Evolutionary conservation across 495 filamentous ascomycete genomes (phyloP).

Genomic region (Barbatosphaeria neglecta): DNA sequence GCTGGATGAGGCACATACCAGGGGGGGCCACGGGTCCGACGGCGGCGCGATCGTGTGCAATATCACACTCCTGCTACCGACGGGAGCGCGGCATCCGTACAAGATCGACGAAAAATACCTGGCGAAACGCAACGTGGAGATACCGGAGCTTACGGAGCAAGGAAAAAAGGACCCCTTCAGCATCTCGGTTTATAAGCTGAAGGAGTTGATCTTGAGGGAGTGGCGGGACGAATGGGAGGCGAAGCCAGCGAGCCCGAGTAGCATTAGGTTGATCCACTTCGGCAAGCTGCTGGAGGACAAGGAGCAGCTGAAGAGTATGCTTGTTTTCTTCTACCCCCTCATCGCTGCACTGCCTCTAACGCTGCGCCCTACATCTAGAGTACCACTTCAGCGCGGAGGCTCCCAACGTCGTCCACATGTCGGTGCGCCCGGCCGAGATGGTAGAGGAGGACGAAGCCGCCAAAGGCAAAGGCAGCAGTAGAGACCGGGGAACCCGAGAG

Average conservation of each 20-base stretch:
- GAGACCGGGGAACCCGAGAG: conserved; percentile 51
- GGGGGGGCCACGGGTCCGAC: neutral
- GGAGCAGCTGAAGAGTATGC: conserved; percentile 48
- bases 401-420: conserved; percentile 88
- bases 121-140: conserved; percentile 59
- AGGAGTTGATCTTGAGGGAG: conserved; percentile 82
- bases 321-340: neutral
- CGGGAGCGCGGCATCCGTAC: conserved; percentile 74
- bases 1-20: neutral
- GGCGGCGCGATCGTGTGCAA: conserved; percentile 16
- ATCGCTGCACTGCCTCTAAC: conserved; percentile 1
- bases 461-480: conserved; percentile 53
- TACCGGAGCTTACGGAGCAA: conserved; percentile 45
- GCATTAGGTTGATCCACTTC: conserved; percentile 80
- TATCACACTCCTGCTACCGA: conserved; percentile 69
- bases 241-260: conserved; percentile 68
- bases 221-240: conserved; percentile 88
- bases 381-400: conserved; percentile 60
- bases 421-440: conserved; percentile 75
- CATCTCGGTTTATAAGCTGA: conserved; percentile 82
- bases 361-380: conserved; percentile 50
- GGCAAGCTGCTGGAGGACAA: conserved; percentile 83
- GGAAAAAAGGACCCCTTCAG: conserved; percentile 63
- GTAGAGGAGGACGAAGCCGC: conserved; percentile 76
- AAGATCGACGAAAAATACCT: conserved; percentile 80